Evolutionary conservation across 169 alveolate species (phyloP).

Genomic region (Hepatocystis sp.): DNA sequence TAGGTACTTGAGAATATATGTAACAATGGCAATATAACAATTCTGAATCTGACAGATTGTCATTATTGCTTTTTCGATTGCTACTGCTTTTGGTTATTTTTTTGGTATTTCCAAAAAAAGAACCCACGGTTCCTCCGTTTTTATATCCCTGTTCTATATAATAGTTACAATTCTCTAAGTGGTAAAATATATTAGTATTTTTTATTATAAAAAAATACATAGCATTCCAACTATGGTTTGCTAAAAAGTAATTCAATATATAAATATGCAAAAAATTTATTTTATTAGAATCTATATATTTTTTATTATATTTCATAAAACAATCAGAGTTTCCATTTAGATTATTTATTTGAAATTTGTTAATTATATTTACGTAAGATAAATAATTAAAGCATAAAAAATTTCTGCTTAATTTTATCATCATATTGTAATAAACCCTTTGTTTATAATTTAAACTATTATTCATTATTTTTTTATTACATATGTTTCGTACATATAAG

Average conservation of each 20-base stretch:
- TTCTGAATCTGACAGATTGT: not conserved
- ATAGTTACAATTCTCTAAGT: slow-evolving; percentile 29
- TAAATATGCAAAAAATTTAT: slow-evolving; percentile 31
- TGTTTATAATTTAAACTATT: not conserved
- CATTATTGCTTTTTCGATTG: too few relatives aligned
- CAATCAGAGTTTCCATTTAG: slow-evolving; percentile 4
- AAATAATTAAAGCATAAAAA: slow-evolving; percentile 39
- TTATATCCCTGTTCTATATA: slow-evolving; percentile 16
- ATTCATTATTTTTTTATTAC: not conserved
- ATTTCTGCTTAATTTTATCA: slow-evolving; percentile 50
- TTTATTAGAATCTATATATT: slow-evolving; percentile 14
- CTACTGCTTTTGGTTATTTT: too few relatives aligned
- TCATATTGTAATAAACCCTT: slow-evolving; percentile 21
- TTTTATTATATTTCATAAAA: slow-evolving; percentile 18
- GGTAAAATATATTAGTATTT: slow-evolving; percentile 15
- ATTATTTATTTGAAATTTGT: not conserved
- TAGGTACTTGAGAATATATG: slow-evolving; percentile 28
- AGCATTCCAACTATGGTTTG: slow-evolving; percentile 28
- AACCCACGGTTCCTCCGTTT: not conserved
- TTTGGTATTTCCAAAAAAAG: too few relatives aligned
- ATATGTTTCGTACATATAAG: not conserved
- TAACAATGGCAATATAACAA: slow-evolving; percentile 9
- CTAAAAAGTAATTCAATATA: slow-evolving; percentile 24
- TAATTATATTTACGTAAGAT: slow-evolving; percentile 11
- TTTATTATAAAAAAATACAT: slow-evolving; percentile 36